A percentile compares a stretch with the other conserved stretches of the same genome.
Conservation (phyloP, 176 grass and related monocot species). For the Ensete glaucum region DNA sequence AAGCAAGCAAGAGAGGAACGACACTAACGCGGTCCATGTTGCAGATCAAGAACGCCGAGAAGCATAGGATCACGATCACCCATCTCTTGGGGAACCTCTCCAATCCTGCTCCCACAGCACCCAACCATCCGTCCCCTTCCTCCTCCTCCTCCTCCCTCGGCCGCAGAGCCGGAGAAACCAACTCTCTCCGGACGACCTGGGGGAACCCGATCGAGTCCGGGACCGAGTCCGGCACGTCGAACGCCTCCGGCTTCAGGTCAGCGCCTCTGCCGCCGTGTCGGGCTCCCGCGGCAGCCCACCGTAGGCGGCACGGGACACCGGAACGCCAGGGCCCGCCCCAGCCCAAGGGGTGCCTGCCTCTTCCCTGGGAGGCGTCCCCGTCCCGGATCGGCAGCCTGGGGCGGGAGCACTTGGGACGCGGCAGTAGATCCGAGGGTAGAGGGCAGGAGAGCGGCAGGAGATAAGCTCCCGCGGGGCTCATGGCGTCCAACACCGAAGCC, state of each 20-base stretch:
- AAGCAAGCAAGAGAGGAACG: background rate
- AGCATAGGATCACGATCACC: slow-evolving; percentile 84
- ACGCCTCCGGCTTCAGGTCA: slow-evolving; percentile 22
- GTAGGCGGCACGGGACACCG: background rate
- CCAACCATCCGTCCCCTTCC: background rate
- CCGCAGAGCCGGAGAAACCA: background rate
- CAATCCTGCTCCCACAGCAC: background rate
- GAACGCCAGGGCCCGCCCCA: background rate
- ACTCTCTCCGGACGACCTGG: background rate
- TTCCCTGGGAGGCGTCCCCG: background rate
- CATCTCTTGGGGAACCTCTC: slow-evolving; percentile 64
- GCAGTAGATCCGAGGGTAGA: background rate
- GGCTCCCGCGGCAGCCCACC: background rate
- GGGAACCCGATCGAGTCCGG: background rate
- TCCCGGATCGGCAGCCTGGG: background rate
- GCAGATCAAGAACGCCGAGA: slow-evolving; percentile 89
- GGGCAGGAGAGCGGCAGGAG: slow-evolving; percentile 23
- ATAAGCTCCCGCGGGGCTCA: slow-evolving; percentile 14
- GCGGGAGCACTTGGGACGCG: background rate
- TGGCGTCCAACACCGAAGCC: background rate
- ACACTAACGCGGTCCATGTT: slow-evolving; percentile 87
- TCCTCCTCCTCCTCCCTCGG: slow-evolving; percentile 1
- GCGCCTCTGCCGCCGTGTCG: slow-evolving; percentile 1
- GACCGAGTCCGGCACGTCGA: background rate
- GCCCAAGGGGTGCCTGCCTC: background rate